A percentile compares a stretch with the other conserved stretches of the same genome.
Evolutionary conservation across 1,139 yeast genomes (phyloP).

Genomic region (Pichia sp.): DNA sequence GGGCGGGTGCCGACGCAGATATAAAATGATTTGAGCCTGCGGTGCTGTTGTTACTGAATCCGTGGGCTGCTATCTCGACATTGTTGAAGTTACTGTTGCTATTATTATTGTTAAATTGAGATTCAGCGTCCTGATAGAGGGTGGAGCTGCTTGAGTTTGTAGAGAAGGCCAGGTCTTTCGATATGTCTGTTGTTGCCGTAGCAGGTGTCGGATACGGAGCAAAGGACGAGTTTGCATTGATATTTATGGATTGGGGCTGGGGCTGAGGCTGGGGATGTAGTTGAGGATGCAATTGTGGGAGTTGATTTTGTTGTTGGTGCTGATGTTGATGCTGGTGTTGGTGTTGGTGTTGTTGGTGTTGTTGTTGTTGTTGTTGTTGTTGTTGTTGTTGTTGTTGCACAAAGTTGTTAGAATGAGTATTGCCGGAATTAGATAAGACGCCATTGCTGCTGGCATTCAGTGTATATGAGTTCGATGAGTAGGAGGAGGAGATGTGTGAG

Average conservation of each 20-base stretch:
- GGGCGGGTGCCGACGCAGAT: conserved; percentile 18
- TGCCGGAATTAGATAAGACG: conserved; percentile 12
- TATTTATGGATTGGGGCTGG: conserved; percentile 11
- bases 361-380: conserved; percentile 4
- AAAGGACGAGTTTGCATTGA: conserved; percentile 2
- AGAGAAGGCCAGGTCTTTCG: conserved; percentile 44
- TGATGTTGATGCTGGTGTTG: conserved; percentile 10
- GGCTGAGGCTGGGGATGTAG: conserved; percentile 19
- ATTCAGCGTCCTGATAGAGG: conserved; percentile 32
- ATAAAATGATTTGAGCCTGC: conserved; percentile 14
- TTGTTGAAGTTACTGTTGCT: neutral
- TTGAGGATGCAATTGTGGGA: conserved; percentile 7
- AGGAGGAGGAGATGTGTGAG: conserved; percentile 10
- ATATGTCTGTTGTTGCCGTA: conserved; percentile 48
- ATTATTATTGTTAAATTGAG: conserved; percentile 8
- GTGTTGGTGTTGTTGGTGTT: conserved; percentile 19
- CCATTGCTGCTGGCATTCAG: conserved; percentile 20
- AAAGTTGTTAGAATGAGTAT: neutral
- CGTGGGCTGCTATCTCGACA: neutral
- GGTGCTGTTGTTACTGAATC: neutral
- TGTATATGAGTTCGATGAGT: conserved; percentile 6
- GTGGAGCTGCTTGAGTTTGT: conserved; percentile 34
- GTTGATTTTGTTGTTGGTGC: conserved; percentile 15
- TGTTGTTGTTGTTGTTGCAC: conserved; percentile 15
- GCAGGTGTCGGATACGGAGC: conserved; percentile 35